A percentile compares a stretch with the other conserved stretches of the same genome.
phyloP scores from a whole-genome alignment of 495 filamentous ascomycete species.

The Aspergillus conjunctus region DNA sequence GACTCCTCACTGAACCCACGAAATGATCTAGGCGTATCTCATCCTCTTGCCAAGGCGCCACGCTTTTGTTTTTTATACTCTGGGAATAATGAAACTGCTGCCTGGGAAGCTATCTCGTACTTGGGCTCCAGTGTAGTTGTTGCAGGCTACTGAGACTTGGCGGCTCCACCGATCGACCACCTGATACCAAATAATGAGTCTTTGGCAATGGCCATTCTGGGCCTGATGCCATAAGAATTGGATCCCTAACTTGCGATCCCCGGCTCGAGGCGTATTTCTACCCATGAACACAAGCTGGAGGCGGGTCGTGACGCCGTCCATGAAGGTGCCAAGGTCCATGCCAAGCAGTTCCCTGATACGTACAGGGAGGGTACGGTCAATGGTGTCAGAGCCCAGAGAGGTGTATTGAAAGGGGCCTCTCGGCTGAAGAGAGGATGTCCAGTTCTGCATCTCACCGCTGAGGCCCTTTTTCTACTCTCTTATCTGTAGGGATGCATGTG shows the following conservation, averaged over 20 bases:
- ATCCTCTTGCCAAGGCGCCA: background rate
- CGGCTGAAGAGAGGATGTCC: background rate
- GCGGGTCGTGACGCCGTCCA: constrained; percentile 8
- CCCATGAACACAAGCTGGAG: background rate
- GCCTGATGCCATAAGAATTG: constrained; percentile 13
- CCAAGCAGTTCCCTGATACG: constrained; percentile 16
- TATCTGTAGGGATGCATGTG: constrained; percentile 1
- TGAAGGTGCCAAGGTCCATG: constrained; percentile 13
- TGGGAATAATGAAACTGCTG: constrained; percentile 13
- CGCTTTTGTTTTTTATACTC: constrained; percentile 2
- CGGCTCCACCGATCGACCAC: constrained; percentile 19
- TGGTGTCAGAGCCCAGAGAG: background rate
- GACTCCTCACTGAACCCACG: background rate
- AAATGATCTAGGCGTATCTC: background rate
- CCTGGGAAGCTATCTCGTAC: constrained; percentile 3
- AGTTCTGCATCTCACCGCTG: background rate
- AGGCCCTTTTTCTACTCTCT: background rate
- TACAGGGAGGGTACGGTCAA: constrained; percentile 1
- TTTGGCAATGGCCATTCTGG: constrained; percentile 12
- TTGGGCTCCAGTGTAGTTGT: background rate
- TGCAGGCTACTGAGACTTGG: constrained; percentile 16
- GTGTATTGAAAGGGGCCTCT: constrained; percentile 15
- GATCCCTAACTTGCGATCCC: constrained; percentile 2
- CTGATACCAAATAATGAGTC: constrained; percentile 14
- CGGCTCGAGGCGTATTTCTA: background rate